These are phyloP conservation scores for Diaporthe vaccinii DNA, from an alignment of 2,329 filamentous ascomycete genomes.

Conservation along the genomic window DNA sequence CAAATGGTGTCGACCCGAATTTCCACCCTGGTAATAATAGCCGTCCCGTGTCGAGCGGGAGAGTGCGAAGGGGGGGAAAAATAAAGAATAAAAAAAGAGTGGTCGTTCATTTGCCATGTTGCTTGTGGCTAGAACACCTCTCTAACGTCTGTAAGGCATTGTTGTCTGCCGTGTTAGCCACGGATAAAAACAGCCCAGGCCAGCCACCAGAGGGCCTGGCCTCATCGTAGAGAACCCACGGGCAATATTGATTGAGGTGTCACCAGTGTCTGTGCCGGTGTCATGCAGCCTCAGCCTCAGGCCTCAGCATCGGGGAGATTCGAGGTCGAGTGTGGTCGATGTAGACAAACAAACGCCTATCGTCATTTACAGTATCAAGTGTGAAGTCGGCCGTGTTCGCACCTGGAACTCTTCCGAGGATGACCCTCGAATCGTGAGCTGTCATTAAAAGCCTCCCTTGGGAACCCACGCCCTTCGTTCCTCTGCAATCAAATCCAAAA, in stretches of 20 bases:
- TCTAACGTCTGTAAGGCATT: not conserved
- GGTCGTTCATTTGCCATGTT: not conserved
- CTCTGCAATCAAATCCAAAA: not conserved
- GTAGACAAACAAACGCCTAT: not conserved
- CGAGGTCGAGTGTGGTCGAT: conserved; percentile 4
- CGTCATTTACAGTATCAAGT: not conserved
- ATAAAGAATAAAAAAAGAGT: not conserved
- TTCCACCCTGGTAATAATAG: not conserved
- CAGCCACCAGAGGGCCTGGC: not conserved
- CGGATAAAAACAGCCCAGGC: not conserved
- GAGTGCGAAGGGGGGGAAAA: not conserved
- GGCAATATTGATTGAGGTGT: conserved; percentile 11
- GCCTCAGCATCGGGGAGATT: not conserved
- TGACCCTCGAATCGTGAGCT: not conserved
- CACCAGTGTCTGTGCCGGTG: conserved; percentile 6
- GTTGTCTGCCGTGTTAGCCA: not conserved
- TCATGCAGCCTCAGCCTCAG: conserved; percentile 5
- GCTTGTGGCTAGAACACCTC: conserved; percentile 7
- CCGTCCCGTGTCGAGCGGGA: conserved; percentile 21
- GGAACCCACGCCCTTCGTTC: not conserved
- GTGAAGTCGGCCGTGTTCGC: not conserved
- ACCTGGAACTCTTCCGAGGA: not conserved
- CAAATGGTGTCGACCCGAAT: not conserved
- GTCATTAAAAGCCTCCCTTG: not conserved
- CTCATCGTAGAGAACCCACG: not conserved